Percentiles rank a stretch among this genome's conserved stretches.
These are phyloP conservation scores for Capsella rubella DNA, from an alignment of 441 rosid genomes.

Conservation along the genomic window DNA sequence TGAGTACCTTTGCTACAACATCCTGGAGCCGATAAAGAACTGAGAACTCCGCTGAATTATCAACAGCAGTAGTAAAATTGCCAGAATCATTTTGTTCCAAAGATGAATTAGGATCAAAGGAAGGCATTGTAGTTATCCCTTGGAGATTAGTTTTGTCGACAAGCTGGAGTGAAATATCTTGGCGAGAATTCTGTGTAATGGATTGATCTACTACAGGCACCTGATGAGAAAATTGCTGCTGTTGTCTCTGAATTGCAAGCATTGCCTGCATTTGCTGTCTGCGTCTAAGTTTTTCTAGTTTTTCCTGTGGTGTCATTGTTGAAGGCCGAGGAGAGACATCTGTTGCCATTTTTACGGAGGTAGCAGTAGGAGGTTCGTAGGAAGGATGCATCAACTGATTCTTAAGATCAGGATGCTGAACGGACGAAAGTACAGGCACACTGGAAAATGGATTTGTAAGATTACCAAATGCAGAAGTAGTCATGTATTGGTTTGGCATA, in stretches of 20 bases:
- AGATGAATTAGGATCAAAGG: slow-evolving; percentile 64
- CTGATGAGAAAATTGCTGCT: slow-evolving; percentile 69
- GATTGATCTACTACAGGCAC: slow-evolving; percentile 53
- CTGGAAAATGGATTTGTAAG: slow-evolving; percentile 63
- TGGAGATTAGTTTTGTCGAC: slow-evolving; percentile 59
- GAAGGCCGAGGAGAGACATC: slow-evolving; percentile 56
- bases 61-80: slow-evolving; percentile 53
- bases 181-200: slow-evolving; percentile 49
- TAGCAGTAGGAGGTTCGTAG: slow-evolving; percentile 54
- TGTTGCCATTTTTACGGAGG: slow-evolving; percentile 51
- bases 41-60: slow-evolving; percentile 58
- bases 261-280: slow-evolving; percentile 97
- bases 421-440: slow-evolving; percentile 58
- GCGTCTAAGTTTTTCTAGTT: slow-evolving; percentile 86
- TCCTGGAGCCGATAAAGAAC: slow-evolving; percentile 79
- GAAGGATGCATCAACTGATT: slow-evolving; percentile 60
- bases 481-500: slow-evolving; percentile 54
- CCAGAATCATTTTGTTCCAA: slow-evolving; percentile 67
- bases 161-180: slow-evolving; percentile 56
- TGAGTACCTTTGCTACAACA: slow-evolving; percentile 72
- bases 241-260: slow-evolving; percentile 95
- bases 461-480: slow-evolving; percentile 61
- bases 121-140: slow-evolving; percentile 54
- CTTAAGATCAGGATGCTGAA: slow-evolving; percentile 60
- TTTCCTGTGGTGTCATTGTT: slow-evolving; percentile 93